phyloP scores from a whole-genome alignment of 2,329 filamentous ascomycete genomes.

The Shiraia sp. region DNA sequence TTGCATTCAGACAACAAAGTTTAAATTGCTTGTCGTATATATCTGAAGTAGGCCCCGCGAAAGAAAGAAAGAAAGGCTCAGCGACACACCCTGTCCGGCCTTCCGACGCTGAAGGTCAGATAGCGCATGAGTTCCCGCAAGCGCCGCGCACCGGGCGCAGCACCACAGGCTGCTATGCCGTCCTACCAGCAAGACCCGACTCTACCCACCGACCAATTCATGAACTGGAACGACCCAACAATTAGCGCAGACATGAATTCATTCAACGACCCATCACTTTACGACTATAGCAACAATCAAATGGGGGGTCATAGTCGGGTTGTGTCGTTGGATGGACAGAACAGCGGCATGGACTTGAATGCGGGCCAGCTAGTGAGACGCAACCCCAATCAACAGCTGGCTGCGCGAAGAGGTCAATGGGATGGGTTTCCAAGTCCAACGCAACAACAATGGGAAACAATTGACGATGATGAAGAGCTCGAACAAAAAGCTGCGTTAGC shows the following conservation, averaged over 20 bases:
- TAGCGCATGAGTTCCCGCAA: conserved; percentile 58
- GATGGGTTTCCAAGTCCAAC: conserved; percentile 45
- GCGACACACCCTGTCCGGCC: conserved; percentile 15
- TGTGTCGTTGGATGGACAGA: conserved; percentile 38
- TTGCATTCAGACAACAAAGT: too few relatives aligned
- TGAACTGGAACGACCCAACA: conserved; percentile 40
- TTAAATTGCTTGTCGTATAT: too few relatives aligned
- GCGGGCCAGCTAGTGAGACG: conserved; percentile 52
- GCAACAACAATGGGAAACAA: conserved; percentile 58
- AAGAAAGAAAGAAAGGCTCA: background rate
- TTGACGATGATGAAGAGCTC: conserved; percentile 70
- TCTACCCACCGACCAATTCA: conserved; percentile 40
- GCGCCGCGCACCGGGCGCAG: conserved; percentile 72
- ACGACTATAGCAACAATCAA: conserved; percentile 32
- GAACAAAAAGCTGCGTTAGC: conserved; percentile 79
- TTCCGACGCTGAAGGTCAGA: conserved; percentile 26
- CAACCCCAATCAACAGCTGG: conserved; percentile 52
- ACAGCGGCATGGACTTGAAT: conserved; percentile 26
- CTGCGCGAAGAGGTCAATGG: conserved; percentile 45
- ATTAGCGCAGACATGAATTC: conserved; percentile 27
- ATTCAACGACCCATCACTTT: conserved; percentile 44
- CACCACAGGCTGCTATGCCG: conserved; percentile 63
- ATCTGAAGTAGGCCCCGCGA: too few relatives aligned
- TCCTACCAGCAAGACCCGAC: conserved; percentile 52
- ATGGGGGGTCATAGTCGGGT: conserved; percentile 32